Base-by-base conservation (phyloP, 1,139 yeast genomes). In the Yamadazyma songkhlaensis region DNA sequence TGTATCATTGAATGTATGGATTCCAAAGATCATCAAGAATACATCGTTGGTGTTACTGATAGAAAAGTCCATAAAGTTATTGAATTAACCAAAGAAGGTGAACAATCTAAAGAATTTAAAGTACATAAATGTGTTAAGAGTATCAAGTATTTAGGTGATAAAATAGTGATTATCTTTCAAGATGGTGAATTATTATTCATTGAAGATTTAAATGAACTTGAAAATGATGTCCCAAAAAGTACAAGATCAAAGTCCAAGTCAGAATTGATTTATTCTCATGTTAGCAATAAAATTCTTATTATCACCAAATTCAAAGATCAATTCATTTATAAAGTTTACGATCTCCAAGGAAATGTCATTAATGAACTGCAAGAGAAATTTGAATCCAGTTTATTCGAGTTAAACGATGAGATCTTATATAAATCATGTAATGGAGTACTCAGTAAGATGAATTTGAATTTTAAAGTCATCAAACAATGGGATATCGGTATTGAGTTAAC, bases 1-100 rank as follows among this genome's bases (percentile, higher is more conserved):
- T 68, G 78, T 21, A 46, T 62, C 1, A 73, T 83, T 15, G 67
- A 66, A 41, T 64, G 71, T 42, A 59, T 72, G 59, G 75, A 63
- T 39, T 68, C 68, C 23, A 49, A 48, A 28, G 43, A 57, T 10
- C 38, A 56, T 29, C 65, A 58, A 29, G 51, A 53, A 27, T 69
- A 64, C 51, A 64, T 64, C 9, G 63, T 69, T 15, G 78, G 79
- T 9, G 48, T 70, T 24, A 67, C 74, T 8, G 81, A 77, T 41
- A 65, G 81, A 43, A 67, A 62, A 40, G 69, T 59, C 40, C 54
- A 65, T 36, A 68, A 61, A 46, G 51, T 77, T 33, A 60, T 67
- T 31, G 34, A 38, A 20, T 38, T 48, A 25, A 35, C 33, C 13
- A 49, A 54, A 74, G 32, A 59, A 72, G 31, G 57, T 54, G 60